A percentile compares a stretch with the other conserved stretches of the same genome.
Conservation (phyloP, 1,284 basidiomycete genomes). For the Papiliotrema flavescens region DNA sequence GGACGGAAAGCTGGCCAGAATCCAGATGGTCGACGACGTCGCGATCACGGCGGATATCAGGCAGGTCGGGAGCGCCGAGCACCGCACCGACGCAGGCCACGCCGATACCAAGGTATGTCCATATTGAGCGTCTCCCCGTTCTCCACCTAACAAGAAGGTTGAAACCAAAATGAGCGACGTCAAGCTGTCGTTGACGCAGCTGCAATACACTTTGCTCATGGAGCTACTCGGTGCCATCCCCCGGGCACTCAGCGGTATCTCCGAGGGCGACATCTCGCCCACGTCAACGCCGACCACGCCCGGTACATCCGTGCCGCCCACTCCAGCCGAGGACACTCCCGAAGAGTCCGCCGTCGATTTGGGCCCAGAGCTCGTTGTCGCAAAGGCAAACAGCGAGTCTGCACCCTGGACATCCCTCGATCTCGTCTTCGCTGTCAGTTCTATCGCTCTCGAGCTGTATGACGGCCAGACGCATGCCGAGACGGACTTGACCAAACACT, state of each 20-base stretch:
- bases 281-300: conserved; percentile 17
- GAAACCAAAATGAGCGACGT: conserved; percentile 76
- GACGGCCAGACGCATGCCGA: conserved; percentile 63
- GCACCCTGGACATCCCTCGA: conserved; percentile 66
- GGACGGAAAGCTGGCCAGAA: conserved; percentile 53
- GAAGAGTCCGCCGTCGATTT: conserved; percentile 46
- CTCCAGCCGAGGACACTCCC: conserved; percentile 15
- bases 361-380: conserved; percentile 52
- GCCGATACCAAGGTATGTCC: conserved; percentile 68
- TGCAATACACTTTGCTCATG: conserved; percentile 81
- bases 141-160: conserved; percentile 15
- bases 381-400: conserved; percentile 5
- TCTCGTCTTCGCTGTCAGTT: conserved; percentile 67
- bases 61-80: conserved; percentile 52
- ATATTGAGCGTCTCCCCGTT: too few species aligned
- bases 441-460: conserved; percentile 89
- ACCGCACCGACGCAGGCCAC: conserved; percentile 52
- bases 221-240: conserved; percentile 70
- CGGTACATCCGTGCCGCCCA: conserved; percentile 4
- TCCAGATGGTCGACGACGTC: conserved; percentile 94
- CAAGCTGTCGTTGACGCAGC: conserved; percentile 80
- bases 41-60: conserved; percentile 68
- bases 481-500: conserved; percentile 66
- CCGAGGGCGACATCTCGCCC: conserved; percentile 39
- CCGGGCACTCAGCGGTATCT: conserved; percentile 55